Evolutionary conservation across 345 rosid genomes (phyloP).

Genomic region (Raphanus raphanistrum): DNA sequence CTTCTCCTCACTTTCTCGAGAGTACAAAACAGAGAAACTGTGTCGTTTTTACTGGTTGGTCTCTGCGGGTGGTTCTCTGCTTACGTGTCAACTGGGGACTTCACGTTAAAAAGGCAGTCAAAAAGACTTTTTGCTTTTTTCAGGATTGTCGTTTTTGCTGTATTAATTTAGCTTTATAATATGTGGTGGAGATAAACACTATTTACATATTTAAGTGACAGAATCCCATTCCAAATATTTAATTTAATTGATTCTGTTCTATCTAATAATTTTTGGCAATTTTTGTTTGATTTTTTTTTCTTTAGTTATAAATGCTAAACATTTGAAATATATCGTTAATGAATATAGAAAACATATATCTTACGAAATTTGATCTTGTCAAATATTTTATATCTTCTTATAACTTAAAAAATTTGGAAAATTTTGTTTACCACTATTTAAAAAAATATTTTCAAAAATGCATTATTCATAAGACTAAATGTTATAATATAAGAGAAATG

Average conservation of each 20-base stretch:
- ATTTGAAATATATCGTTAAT: too few relatives aligned
- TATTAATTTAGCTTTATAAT: too few relatives aligned
- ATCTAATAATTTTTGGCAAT: neutral
- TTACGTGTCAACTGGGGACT: constrained; percentile 21
- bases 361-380: too few relatives aligned
- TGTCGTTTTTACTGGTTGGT: constrained; percentile 26
- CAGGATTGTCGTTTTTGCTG: neutral
- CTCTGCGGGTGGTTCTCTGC: neutral
- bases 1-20: constrained; percentile 8
- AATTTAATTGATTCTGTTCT: neutral
- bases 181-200: neutral
- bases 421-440: too few relatives aligned
- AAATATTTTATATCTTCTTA: too few relatives aligned
- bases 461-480: too few relatives aligned
- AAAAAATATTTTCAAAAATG: too few relatives aligned
- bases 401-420: too few relatives aligned
- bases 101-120: neutral
- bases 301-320: too few relatives aligned
- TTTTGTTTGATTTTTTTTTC: too few relatives aligned
- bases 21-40: neutral
- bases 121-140: neutral
- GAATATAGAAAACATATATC: too few relatives aligned
- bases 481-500: too few relatives aligned
- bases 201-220: neutral
- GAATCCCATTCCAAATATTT: neutral